phyloP scores from a whole-genome alignment of 768 basidiomycete species.

The Cystofilobasidium ferigula region DNA sequence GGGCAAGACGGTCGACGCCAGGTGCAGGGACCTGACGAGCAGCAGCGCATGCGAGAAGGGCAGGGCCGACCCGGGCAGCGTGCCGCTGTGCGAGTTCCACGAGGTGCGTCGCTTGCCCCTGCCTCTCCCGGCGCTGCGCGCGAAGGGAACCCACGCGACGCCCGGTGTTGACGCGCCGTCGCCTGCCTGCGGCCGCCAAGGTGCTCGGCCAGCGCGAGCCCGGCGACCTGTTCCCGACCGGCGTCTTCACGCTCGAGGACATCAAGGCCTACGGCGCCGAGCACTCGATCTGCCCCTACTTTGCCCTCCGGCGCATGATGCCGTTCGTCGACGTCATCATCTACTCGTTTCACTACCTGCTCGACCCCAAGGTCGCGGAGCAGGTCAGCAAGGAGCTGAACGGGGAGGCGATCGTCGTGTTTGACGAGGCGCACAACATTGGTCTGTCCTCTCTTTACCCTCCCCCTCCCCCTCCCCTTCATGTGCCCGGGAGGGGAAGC shows the following conservation, averaged over 20 bases:
- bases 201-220: constrained; percentile 70
- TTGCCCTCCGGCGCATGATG: constrained; percentile 92
- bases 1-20: constrained; percentile 90
- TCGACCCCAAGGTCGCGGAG: constrained; percentile 98
- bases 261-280: constrained; percentile 78
- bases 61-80: constrained; percentile 72
- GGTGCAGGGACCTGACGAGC: constrained; percentile 90
- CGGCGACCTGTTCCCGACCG: constrained; percentile 67
- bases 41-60: constrained; percentile 71
- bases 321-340: constrained; percentile 92
- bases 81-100: constrained; percentile 86
- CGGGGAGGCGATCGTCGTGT: constrained; percentile 96
- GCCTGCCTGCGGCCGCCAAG: constrained; percentile 42
- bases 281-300: constrained; percentile 83
- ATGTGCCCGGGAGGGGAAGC: no score
- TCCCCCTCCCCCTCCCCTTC: neutral
- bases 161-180: neutral
- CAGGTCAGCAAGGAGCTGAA: constrained; percentile 97
- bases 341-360: constrained; percentile 96
- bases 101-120: constrained; percentile 51
- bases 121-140: no score
- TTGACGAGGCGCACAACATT: constrained; percentile 98
- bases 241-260: constrained; percentile 90
- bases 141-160: neutral
- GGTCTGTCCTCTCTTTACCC: constrained; percentile 46